A percentile compares a stretch with the other conserved stretches of the same genome.
These are phyloP conservation scores for Lactarius sanguifluus DNA, from an alignment of 768 basidiomycete genomes.

Conservation along the genomic window DNA sequence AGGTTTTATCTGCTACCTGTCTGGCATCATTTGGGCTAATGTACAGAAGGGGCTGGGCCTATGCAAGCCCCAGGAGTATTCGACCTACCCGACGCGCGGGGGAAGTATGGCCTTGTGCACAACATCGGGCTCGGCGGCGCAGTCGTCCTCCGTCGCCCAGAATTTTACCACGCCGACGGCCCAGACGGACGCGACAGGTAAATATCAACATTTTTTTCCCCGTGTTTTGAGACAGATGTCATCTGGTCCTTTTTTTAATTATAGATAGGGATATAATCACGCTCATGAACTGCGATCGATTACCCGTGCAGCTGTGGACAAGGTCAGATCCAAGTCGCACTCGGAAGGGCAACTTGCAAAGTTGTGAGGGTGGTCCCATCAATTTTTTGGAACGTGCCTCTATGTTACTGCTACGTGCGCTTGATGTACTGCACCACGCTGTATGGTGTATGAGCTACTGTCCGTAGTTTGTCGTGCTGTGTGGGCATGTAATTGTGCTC, in stretches of 20 bases:
- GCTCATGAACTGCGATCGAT: conserved; percentile 64
- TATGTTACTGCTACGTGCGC: neutral
- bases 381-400: neutral
- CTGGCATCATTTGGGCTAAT: neutral
- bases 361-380: conserved; percentile 35
- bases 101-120: conserved; percentile 79
- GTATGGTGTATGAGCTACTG: neutral
- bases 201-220: neutral
- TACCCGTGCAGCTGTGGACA: conserved; percentile 64
- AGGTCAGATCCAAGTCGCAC: conserved; percentile 67
- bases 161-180: conserved; percentile 69
- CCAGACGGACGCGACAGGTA: conserved; percentile 66
- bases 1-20: conserved; percentile 13
- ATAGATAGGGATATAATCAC: conserved; percentile 66
- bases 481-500: neutral
- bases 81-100: conserved; percentile 57
- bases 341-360: conserved; percentile 46
- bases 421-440: neutral
- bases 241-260: no score
- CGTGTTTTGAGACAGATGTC: no score
- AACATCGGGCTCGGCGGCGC: conserved; percentile 84
- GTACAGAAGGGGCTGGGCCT: conserved; percentile 68
- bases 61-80: conserved; percentile 80
- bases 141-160: conserved; percentile 72
- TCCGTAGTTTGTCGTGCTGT: neutral